Evolutionary conservation across 2,329 filamentous ascomycete genomes (phyloP), one percentile per base, ranked within the genome.

Genomic region (Mycosphaerelloides madeirae): DNA sequence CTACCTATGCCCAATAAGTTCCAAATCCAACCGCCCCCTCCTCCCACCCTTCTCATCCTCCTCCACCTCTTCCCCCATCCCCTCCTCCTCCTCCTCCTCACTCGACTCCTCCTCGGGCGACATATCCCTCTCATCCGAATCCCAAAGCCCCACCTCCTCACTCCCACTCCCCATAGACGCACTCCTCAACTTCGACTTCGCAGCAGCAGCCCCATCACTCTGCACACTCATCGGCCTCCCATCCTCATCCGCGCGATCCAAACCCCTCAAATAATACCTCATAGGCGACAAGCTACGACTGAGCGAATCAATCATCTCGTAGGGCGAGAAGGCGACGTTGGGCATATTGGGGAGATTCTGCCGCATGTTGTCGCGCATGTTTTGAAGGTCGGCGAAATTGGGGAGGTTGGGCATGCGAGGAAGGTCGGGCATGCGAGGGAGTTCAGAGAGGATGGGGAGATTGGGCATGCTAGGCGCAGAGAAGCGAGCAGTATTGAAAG

Each of bases 251-350:
- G 41, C 37, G 9, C 52, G 44, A 46, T 64, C 63, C 25, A 60
- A 38, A 6, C 60, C 61, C 31, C 61, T 55, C 6, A 73, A 50
- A 35, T 74, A 73, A 41, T 71, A 71, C 12, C 71, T 58, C 52
- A 74, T 70, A 4, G 72, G 71, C 1, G 65, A 65, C 0, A 74
- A 50, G 28, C 68, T 69, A 34, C 70, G 61, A 6, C 66, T 68
- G 18, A 74, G 65, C 0, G 70, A 65, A 38, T 72, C 68, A 6
- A 74, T 56, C 49, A 74, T 70, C 32, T 72, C 70, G 46, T 71
- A 70, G 0, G 71, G 65, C 4, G 66, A 67, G 15, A 71, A 70
- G 29, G 62, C 67, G 22, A 60, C 57, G 32, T 54, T 51, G 14
- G 68, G 56, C 35, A 61, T 48, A 41, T 50, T 46, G n/a, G 54